A percentile compares a stretch with the other conserved stretches of the same genome.
These are phyloP conservation scores for Rhodotorula kratochvilovae DNA, from an alignment of 768 basidiomycete species.

Conservation along the genomic window DNA sequence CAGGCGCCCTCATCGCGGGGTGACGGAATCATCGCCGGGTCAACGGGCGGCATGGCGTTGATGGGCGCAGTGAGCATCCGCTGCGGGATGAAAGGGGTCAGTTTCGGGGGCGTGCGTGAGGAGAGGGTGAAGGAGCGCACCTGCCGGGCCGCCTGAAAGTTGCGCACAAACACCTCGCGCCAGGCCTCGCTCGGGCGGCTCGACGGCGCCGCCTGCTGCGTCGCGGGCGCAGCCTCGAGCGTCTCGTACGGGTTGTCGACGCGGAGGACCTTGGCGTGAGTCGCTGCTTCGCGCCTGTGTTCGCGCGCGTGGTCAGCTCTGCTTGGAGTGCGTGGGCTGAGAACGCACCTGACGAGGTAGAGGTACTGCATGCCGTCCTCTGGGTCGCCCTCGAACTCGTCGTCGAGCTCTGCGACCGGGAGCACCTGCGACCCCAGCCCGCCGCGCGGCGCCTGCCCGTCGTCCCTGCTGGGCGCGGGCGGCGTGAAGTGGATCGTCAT, in stretches of 20 bases:
- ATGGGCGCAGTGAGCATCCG: neutral
- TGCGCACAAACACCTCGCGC: constrained; percentile 29
- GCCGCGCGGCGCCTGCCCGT: constrained; percentile 35
- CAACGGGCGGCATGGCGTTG: neutral
- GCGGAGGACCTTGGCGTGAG: constrained; percentile 25
- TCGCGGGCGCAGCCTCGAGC: neutral
- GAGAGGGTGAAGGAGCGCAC: neutral
- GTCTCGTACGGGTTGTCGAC: constrained; percentile 29
- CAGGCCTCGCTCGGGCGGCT: constrained; percentile 27
- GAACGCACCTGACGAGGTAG: constrained; percentile 36
- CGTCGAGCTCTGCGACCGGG: constrained; percentile 46
- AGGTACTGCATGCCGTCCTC: constrained; percentile 48
- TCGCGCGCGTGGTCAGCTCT: neutral
- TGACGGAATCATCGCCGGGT: constrained; percentile 6
- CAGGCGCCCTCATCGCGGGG: constrained; percentile 22
- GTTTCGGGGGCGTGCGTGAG: accelerated
- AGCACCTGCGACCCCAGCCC: constrained; percentile 45
- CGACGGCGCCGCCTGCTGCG: neutral
- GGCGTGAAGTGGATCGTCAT: constrained; percentile 20
- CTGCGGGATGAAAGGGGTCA: neutral
- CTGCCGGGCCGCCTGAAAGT: constrained; percentile 20
- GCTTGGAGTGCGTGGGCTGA: too few species aligned
- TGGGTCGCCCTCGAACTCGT: constrained; percentile 46
- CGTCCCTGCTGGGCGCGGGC: neutral
- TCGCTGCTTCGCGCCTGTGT: constrained; percentile 35